phyloP scores from a whole-genome alignment of 2,329 filamentous ascomycete genomes.

The Microsporum canis region DNA sequence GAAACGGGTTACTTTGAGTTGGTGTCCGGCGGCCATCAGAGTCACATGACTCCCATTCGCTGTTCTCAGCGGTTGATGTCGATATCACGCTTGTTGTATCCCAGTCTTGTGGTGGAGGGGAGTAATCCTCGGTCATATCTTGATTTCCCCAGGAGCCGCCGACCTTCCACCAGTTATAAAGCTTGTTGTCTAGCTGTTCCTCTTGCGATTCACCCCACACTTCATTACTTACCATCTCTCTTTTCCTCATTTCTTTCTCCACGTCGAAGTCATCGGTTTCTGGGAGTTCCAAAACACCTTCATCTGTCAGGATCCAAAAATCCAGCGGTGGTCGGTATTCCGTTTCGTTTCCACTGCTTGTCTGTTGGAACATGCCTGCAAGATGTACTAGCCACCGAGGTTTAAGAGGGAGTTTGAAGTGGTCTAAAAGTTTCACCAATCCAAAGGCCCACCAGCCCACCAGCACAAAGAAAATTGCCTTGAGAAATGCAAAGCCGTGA shows the following conservation, averaged over 20 bases:
- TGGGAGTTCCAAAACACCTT: constrained; percentile 46
- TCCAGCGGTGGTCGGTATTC: constrained; percentile 28
- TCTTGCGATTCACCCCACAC: constrained; percentile 44
- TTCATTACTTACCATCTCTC: constrained; percentile 38
- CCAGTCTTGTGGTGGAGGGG: constrained; percentile 48
- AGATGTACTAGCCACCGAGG: constrained; percentile 51
- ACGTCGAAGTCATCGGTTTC: constrained; percentile 61
- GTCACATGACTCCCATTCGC: constrained; percentile 39
- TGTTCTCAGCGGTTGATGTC: constrained; percentile 41
- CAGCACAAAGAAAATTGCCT: constrained; percentile 59
- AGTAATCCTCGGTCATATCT: constrained; percentile 71
- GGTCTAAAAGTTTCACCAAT: constrained; percentile 43
- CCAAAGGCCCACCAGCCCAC: constrained; percentile 48
- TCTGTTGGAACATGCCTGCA: constrained; percentile 21
- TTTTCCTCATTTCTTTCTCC: constrained; percentile 62
- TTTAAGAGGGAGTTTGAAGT: constrained; percentile 49
- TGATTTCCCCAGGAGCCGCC: constrained; percentile 77
- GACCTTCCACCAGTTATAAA: constrained; percentile 76
- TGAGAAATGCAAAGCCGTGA: constrained; percentile 62
- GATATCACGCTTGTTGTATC: constrained; percentile 76
- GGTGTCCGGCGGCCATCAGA: constrained; percentile 55
- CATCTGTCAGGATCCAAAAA: constrained; percentile 44
- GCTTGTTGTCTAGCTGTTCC: constrained; percentile 55
- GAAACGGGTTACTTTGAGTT: constrained; percentile 52
- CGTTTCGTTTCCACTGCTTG: constrained; percentile 10